phyloP scores from a whole-genome alignment of 1,284 basidiomycete species.

The Coniferiporia weirii region DNA sequence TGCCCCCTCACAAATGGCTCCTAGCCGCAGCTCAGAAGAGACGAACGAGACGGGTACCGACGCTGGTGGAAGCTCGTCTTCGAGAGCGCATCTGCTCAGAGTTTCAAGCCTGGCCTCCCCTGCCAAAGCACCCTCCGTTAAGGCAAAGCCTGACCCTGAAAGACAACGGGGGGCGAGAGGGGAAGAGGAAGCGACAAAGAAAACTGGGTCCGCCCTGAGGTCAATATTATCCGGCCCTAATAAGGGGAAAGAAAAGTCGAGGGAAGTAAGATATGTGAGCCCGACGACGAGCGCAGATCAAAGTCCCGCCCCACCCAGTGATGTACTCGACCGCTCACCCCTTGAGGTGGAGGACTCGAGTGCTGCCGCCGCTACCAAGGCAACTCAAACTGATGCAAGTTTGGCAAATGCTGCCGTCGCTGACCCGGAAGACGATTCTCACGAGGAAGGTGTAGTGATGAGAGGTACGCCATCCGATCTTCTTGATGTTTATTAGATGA shows the following conservation, averaged over 20 bases:
- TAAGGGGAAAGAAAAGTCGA: slow-evolving; percentile 29
- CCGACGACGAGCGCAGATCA: slow-evolving; percentile 20
- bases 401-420: background rate
- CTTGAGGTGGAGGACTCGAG: slow-evolving; percentile 52
- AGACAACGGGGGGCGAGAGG: slow-evolving; percentile 17
- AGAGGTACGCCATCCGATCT: slow-evolving; percentile 42
- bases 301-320: slow-evolving; percentile 45
- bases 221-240: slow-evolving; percentile 9
- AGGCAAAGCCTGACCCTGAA: slow-evolving; percentile 16
- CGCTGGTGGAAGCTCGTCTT: slow-evolving; percentile 16
- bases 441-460: slow-evolving; percentile 47
- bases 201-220: slow-evolving; percentile 2
- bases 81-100: slow-evolving; percentile 21
- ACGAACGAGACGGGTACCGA: background rate
- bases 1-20: background rate
- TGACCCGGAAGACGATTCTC: slow-evolving; percentile 23
- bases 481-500: background rate
- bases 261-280: slow-evolving; percentile 23
- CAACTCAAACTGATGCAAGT: slow-evolving; percentile 7
- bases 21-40: slow-evolving; percentile 6
- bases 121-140: background rate
- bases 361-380: slow-evolving; percentile 46
- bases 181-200: slow-evolving; percentile 16
- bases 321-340: slow-evolving; percentile 54
- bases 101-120: background rate